These are phyloP conservation scores for Nakazawaea wickerhamii DNA, from an alignment of 805 yeast genomes.

Conservation along the genomic window DNA sequence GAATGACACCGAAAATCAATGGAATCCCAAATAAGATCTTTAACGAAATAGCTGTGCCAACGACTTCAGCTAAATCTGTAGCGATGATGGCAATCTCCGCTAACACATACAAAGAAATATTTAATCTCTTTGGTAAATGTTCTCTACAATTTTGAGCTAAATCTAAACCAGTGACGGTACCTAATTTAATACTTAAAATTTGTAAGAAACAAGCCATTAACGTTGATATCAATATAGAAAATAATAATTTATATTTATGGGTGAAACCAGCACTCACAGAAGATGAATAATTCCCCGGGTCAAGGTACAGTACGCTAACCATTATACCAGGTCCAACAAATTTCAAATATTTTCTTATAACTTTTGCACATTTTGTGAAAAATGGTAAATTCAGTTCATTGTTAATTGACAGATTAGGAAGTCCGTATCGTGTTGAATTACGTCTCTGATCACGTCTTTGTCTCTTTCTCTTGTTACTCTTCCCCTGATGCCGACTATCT, in stretches of 20 bases:
- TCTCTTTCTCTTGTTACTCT: not conserved
- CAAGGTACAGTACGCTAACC: slow-evolving; percentile 89
- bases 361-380: slow-evolving; percentile 13
- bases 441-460: not conserved
- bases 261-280: slow-evolving; percentile 86
- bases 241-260: slow-evolving; percentile 66
- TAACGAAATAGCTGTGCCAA: slow-evolving; percentile 85
- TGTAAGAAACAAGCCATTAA: slow-evolving; percentile 80
- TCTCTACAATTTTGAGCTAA: slow-evolving; percentile 78
- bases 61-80: slow-evolving; percentile 91
- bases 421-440: not conserved
- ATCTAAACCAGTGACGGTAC: slow-evolving; percentile 86
- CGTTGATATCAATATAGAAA: slow-evolving; percentile 71
- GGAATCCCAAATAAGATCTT: slow-evolving; percentile 75
- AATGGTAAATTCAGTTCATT: not conserved
- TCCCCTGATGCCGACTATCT: not conserved
- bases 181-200: slow-evolving; percentile 76
- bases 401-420: too few species aligned
- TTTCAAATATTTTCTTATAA: slow-evolving; percentile 47
- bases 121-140: slow-evolving; percentile 64
- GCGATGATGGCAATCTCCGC: slow-evolving; percentile 89
- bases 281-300: slow-evolving; percentile 90
- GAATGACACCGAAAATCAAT: slow-evolving; percentile 62
- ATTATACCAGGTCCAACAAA: slow-evolving; percentile 87
- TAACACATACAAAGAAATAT: slow-evolving; percentile 54